Conservation (phyloP, 2,329 filamentous ascomycete genomes). For the Colletotrichum cereale region DNA sequence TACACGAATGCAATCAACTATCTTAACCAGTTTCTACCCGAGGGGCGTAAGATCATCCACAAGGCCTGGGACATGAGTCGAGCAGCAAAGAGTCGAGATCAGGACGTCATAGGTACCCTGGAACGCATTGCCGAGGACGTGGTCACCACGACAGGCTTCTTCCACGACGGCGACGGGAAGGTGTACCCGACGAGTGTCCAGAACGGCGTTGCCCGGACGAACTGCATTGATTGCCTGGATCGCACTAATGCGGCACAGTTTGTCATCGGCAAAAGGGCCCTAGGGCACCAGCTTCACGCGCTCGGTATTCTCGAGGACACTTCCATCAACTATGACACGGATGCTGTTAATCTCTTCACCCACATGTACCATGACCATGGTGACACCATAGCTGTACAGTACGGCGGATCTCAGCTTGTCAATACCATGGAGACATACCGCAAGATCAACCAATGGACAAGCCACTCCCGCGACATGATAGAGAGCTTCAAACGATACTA, state of each 20-base stretch:
- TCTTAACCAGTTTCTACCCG: conserved; percentile 91
- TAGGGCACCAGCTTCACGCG: conserved; percentile 92
- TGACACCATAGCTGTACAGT: conserved; percentile 97
- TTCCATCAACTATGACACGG: conserved; percentile 90
- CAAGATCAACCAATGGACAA: conserved; percentile 99
- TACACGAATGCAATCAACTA: conserved; percentile 91
- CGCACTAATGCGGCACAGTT: conserved; percentile 98
- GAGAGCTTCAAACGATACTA: conserved; percentile 99
- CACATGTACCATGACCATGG: conserved; percentile 99
- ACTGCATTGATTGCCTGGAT: conserved; percentile 98
- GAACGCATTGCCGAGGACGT: conserved; percentile 92
- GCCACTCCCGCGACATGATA: conserved; percentile 97
- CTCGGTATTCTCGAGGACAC: conserved; percentile 86
- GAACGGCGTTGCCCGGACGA: conserved; percentile 93
- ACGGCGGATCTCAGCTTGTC: conserved; percentile 95
- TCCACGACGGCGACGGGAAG: conserved; percentile 86
- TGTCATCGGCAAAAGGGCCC: conserved; percentile 93
- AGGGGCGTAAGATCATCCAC: conserved; percentile 88
- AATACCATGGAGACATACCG: conserved; percentile 99
- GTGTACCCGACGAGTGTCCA: conserved; percentile 78
- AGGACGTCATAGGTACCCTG: conserved; percentile 93
- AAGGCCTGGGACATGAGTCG: conserved; percentile 99
- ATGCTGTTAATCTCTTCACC: conserved; percentile 95
- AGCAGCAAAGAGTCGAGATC: conserved; percentile 89
- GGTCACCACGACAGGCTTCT: conserved; percentile 88